These are phyloP conservation scores for Cucurbita moschata DNA, from an alignment of 306 rosid species.

Conservation along the genomic window DNA sequence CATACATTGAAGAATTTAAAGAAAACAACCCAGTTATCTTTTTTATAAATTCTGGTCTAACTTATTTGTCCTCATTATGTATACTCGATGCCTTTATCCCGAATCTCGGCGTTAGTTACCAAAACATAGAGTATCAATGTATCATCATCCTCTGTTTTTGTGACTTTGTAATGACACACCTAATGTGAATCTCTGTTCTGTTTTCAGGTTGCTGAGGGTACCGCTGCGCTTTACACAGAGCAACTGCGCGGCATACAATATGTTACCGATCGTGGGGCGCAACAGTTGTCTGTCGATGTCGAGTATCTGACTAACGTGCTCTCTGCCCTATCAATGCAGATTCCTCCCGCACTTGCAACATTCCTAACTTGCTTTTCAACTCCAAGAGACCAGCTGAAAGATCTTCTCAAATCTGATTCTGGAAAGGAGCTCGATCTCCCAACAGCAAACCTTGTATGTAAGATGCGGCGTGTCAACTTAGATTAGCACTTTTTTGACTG, in stretches of 20 bases:
- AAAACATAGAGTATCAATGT: not conserved
- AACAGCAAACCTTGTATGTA: conserved; percentile 79
- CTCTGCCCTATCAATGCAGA: conserved; percentile 83
- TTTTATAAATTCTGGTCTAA: too few species aligned
- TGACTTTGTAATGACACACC: not conserved
- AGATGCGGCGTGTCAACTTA: conserved; percentile 62
- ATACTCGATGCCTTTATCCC: not conserved
- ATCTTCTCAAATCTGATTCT: conserved; percentile 51
- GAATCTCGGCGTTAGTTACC: not conserved
- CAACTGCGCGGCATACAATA: conserved; percentile 77
- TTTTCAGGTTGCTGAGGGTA: conserved; percentile 92
- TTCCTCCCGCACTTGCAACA: conserved; percentile 60
- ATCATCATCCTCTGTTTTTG: not conserved
- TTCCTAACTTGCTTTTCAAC: conserved; percentile 69
- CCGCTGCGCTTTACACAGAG: conserved; percentile 80
- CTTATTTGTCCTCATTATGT: not conserved
- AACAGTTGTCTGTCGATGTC: conserved; percentile 79
- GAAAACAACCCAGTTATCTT: not conserved
- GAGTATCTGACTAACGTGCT: conserved; percentile 91
- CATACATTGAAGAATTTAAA: not conserved
- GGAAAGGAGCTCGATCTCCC: conserved; percentile 70
- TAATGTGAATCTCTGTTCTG: not conserved
- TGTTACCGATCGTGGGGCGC: conserved; percentile 83
- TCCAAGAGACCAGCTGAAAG: conserved; percentile 64
- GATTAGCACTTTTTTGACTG: conserved; percentile 13